phyloP scores from a whole-genome alignment of 1,139 yeast genomes.

The Candida sanyaensis region DNA sequence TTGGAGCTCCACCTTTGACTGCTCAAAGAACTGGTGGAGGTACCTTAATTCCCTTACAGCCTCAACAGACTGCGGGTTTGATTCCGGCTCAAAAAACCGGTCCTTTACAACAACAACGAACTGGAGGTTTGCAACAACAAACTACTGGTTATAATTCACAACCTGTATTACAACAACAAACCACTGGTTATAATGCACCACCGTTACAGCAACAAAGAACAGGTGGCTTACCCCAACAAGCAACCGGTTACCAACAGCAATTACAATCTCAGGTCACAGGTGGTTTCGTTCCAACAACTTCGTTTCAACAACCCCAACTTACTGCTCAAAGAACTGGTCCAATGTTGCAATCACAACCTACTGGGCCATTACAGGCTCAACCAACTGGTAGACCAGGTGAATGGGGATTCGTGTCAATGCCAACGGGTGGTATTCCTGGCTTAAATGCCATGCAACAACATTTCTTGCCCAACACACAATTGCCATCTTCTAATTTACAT shows the following conservation, averaged over 20 bases:
- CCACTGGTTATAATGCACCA: conserved; percentile 32
- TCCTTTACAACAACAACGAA: conserved; percentile 32
- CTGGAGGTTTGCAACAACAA: conserved; percentile 29
- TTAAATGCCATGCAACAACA: conserved; percentile 73
- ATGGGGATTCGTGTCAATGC: conserved; percentile 78
- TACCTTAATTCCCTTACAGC: conserved; percentile 46
- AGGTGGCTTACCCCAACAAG: conserved; percentile 26
- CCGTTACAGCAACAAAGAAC: conserved; percentile 29
- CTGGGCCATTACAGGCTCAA: conserved; percentile 44
- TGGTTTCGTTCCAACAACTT: conserved; percentile 35
- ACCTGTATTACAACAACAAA: conserved; percentile 36
- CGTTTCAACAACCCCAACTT: conserved; percentile 32
- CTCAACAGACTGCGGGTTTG: conserved; percentile 50
- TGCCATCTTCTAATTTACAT: conserved; percentile 45
- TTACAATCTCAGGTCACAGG: conserved; percentile 24
- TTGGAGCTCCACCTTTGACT: conserved; percentile 22
- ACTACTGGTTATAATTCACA: conserved; percentile 24
- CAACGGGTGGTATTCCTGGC: conserved; percentile 77
- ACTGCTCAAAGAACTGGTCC: conserved; percentile 36
- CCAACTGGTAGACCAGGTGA: conserved; percentile 80
- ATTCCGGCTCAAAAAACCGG: conserved; percentile 47
- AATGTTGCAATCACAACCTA: conserved; percentile 20
- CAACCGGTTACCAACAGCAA: conserved; percentile 14
- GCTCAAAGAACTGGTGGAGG: conserved; percentile 49
- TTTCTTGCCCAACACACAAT: conserved; percentile 65